Conservation (phyloP, 768 basidiomycete genomes). For the Tremella yokohamensis region DNA sequence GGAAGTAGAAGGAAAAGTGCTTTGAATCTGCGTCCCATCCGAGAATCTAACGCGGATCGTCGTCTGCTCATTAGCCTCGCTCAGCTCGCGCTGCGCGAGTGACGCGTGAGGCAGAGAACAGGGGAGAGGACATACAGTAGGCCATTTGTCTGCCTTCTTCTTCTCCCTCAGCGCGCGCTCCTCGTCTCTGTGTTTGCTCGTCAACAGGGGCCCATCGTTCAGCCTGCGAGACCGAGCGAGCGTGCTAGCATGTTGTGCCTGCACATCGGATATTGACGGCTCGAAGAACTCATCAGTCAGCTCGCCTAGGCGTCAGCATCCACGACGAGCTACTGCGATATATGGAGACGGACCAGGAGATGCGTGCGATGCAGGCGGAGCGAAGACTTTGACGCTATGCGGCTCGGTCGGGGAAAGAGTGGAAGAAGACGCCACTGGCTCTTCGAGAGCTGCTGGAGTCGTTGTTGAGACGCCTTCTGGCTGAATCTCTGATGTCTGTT, state of each 20-base stretch:
- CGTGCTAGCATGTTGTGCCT: constrained; percentile 39
- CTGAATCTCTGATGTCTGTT: no score
- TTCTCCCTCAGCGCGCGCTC: constrained; percentile 36
- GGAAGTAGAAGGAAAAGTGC: constrained; percentile 40
- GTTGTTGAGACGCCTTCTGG: no score
- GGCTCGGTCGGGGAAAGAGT: no score
- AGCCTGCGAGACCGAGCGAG: constrained; percentile 36
- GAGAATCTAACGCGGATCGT: constrained; percentile 48
- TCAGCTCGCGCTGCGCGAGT: not conserved
- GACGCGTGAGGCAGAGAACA: not conserved
- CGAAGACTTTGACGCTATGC: no score
- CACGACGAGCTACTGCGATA: no score
- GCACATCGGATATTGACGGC: constrained; percentile 43
- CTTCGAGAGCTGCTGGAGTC: no score
- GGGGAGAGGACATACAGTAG: constrained; percentile 28
- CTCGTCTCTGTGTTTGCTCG: constrained; percentile 41
- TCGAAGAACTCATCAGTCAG: constrained; percentile 42
- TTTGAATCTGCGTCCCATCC: constrained; percentile 49
- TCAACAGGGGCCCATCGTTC: constrained; percentile 45
- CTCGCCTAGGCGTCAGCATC: constrained; percentile 5
- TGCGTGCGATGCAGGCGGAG: no score
- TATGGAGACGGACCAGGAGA: no score
- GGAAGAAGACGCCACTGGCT: no score
- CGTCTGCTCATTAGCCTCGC: constrained; percentile 22
- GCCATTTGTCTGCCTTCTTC: constrained; percentile 45